Evolutionary conservation across 2,329 filamentous ascomycete species (phyloP).

Genomic region (Paecilomyces fulvus): DNA sequence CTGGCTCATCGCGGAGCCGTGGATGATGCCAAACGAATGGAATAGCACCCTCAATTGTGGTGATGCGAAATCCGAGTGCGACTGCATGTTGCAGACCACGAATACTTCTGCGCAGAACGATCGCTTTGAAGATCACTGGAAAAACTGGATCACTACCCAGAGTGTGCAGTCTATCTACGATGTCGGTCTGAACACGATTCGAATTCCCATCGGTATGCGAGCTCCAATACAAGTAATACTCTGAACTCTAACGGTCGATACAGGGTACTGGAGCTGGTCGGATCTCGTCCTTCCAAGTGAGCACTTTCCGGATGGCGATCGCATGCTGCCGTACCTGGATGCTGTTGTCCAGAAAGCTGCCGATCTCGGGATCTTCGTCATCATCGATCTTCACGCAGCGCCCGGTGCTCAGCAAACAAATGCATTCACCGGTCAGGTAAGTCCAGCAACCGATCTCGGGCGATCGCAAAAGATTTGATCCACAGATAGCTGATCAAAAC

Average conservation of each 20-base stretch:
- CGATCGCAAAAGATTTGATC: background rate
- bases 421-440: background rate
- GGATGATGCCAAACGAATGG: background rate
- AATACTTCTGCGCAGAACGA: background rate
- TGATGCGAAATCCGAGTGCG: background rate
- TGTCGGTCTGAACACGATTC: background rate
- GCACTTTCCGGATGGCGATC: background rate
- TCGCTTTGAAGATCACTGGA: background rate
- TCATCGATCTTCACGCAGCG: background rate
- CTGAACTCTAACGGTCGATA: background rate
- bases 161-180: background rate
- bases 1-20: background rate
- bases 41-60: background rate
- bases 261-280: background rate
- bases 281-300: background rate
- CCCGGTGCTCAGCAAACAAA: background rate
- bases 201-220: background rate
- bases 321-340: background rate
- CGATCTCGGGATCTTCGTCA: background rate
- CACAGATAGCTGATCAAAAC: background rate
- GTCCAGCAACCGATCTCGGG: background rate
- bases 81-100: background rate
- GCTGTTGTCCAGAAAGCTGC: background rate
- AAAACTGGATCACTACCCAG: background rate
- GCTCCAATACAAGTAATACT: background rate